Conservation (phyloP, 208 protist genomes). For the Trypanosoma scelopori region DNA sequence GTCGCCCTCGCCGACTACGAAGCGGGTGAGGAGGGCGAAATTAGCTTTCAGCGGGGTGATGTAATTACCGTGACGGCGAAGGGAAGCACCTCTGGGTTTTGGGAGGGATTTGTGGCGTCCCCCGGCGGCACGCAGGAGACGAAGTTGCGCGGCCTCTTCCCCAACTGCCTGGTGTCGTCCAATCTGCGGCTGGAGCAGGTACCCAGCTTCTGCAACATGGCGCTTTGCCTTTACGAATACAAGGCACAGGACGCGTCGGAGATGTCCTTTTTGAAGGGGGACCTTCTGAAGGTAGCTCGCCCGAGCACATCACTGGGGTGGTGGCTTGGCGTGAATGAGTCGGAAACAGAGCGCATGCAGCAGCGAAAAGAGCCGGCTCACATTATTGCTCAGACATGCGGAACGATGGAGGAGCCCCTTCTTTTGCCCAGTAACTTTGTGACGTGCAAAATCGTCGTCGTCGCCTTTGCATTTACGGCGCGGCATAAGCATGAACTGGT, state of each 20-base stretch:
- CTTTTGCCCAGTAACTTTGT: constrained; percentile 79
- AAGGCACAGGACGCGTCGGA: constrained; percentile 37
- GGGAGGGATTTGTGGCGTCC: constrained; percentile 70
- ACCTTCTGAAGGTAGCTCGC: constrained; percentile 54
- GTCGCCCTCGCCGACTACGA: constrained; percentile 82
- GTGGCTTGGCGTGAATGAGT: constrained; percentile 69
- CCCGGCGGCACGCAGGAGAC: not conserved
- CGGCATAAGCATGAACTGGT: constrained; percentile 47
- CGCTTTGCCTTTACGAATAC: constrained; percentile 67
- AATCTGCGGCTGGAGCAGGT: constrained; percentile 15
- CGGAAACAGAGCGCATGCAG: constrained; percentile 5
- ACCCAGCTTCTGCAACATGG: constrained; percentile 48
- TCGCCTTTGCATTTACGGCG: constrained; percentile 51
- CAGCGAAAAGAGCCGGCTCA: not conserved
- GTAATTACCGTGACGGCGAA: constrained; percentile 83
- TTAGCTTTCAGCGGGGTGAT: constrained; percentile 84
- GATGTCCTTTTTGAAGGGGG: constrained; percentile 52
- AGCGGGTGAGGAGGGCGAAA: constrained; percentile 55
- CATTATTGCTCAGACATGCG: not conserved
- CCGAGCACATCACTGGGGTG: constrained; percentile 55
- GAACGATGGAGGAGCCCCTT: constrained; percentile 14
- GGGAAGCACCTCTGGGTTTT: constrained; percentile 76
- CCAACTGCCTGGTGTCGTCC: constrained; percentile 44
- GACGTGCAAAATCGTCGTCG: constrained; percentile 65
- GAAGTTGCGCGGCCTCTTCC: constrained; percentile 28